Evolutionary conservation across 2,329 filamentous ascomycete genomes (phyloP), one percentile per base, ranked within the genome.

Genomic region (Monilinia vaccinii-corymbosi): DNA sequence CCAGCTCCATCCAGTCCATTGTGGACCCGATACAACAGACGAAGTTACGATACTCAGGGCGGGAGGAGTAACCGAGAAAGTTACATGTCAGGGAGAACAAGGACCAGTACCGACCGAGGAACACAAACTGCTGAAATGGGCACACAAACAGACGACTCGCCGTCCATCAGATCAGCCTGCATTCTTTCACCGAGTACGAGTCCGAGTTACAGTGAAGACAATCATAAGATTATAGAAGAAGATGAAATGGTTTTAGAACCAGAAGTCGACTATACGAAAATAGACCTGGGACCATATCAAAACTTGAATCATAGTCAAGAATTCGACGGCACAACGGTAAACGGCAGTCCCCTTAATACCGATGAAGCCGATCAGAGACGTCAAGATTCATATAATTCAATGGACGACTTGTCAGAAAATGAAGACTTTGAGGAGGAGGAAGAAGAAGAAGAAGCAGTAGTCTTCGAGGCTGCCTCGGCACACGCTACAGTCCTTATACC

Each of bases 1-100:
- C 88, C 90, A 3, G 84, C 80, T 56, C 87, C 89, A 1, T 83
- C 83, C 11, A 96, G 90, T 72, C 90, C 91, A 1, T 75, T 85
- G n/a, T 81, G 79, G 60, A 75, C 76, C 56, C 79, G 76, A 61
- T 80, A 79, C 63, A 73, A 76, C 72, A 73, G 85, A 76, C 72
- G 88, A 62, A 96, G 89, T 73, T 76, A 85, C 25, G 88, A 91
- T 63, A 88, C 86, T 11, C 78, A 75, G 52, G 72, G 76, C 18
- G 78, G 78, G 74, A 79, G 79, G 58, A 88, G 84, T 70, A 84
- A 87, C 67, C 79, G 87, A 58, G 86, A 83, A 65, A 96, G 90
- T 73, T 91, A 83, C 66, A 89, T 91, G 77, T 86, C 87, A 1
- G 81, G 81, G 21, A 85, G 21, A 44, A 73, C 73, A 69, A 66